A percentile compares a stretch with the other conserved stretches of the same genome.
These are phyloP conservation scores for Erythrobasidium hasegawianum DNA, from an alignment of 1,284 basidiomycete species.

Conservation along the genomic window DNA sequence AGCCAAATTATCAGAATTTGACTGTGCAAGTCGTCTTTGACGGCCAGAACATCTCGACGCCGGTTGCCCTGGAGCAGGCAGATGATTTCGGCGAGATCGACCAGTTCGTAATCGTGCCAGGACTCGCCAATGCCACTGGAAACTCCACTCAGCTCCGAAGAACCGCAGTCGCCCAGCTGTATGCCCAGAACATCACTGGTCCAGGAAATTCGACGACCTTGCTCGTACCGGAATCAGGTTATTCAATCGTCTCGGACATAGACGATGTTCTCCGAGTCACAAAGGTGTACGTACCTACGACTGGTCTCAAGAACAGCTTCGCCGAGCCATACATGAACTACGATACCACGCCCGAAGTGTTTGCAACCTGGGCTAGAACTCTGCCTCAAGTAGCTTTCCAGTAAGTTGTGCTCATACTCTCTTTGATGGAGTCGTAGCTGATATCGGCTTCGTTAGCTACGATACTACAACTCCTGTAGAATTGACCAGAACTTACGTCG, in stretches of 20 bases:
- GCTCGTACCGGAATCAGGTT: constrained; percentile 25
- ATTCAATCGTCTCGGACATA: constrained; percentile 29
- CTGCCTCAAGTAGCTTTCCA: constrained; percentile 30
- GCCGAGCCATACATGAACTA: constrained; percentile 33
- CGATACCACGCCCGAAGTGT: constrained; percentile 27
- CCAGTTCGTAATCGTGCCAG: constrained; percentile 21
- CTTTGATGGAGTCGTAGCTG: too few relatives aligned
- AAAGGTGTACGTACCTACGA: constrained; percentile 32
- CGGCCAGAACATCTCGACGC: not conserved
- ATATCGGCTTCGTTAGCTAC: constrained; percentile 4
- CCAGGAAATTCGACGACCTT: constrained; percentile 29
- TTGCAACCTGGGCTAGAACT: constrained; percentile 11
- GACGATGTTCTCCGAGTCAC: constrained; percentile 34
- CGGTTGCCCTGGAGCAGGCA: constrained; percentile 13
- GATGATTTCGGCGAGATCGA: constrained; percentile 34
- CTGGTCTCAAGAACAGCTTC: constrained; percentile 31
- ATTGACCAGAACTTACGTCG: constrained; percentile 29
- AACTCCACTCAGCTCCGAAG: constrained; percentile 17
- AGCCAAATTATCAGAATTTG: constrained; percentile 7
- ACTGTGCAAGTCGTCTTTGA: constrained; percentile 16
- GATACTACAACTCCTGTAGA: constrained; percentile 33
- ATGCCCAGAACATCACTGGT: constrained; percentile 33
- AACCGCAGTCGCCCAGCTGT: constrained; percentile 19
- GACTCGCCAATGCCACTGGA: constrained; percentile 8
- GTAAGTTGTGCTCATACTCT: not conserved